These are phyloP conservation scores for Phytophthora uliginosa DNA, from an alignment of 352 stramenopile genomes.

Conservation along the genomic window DNA sequence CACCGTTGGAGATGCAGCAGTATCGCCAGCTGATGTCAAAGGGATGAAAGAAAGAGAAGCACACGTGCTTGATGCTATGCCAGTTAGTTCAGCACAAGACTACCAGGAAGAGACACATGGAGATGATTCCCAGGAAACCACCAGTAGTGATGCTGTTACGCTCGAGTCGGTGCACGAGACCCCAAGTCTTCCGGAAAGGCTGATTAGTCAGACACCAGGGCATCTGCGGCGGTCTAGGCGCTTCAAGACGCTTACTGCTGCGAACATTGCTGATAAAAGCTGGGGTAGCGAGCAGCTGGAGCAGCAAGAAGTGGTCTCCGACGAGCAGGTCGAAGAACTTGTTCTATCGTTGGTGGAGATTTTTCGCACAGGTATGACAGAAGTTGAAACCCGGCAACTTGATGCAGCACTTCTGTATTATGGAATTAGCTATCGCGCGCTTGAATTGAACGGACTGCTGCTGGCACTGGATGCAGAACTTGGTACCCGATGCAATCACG, in stretches of 20 bases:
- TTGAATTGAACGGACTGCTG: constrained; percentile 21
- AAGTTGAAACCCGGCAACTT: constrained; percentile 12
- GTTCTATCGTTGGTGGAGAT: constrained; percentile 19
- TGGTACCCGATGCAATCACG: constrained; percentile 18
- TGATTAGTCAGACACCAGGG: constrained; percentile 2
- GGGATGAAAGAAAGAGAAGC: not conserved
- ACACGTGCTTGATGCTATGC: not conserved
- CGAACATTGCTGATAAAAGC: constrained; percentile 17
- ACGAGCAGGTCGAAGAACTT: constrained; percentile 20
- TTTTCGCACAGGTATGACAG: constrained; percentile 12
- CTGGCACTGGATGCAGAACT: constrained; percentile 28
- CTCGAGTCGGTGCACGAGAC: not conserved
- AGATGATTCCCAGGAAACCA: not conserved
- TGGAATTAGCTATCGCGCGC: constrained; percentile 12
- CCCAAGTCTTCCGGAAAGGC: constrained; percentile 3
- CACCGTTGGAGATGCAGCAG: not conserved
- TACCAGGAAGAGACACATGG: not conserved
- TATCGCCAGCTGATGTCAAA: not conserved
- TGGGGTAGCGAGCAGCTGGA: constrained; percentile 9
- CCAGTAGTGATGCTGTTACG: not conserved
- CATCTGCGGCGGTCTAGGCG: constrained; percentile 23
- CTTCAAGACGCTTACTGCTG: constrained; percentile 19
- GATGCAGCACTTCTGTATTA: constrained; percentile 15
- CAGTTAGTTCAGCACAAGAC: not conserved
- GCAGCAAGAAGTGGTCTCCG: constrained; percentile 13